Evolutionary conservation across 2,329 filamentous ascomycete genomes (phyloP).

Genomic region (Massarina eburnea): DNA sequence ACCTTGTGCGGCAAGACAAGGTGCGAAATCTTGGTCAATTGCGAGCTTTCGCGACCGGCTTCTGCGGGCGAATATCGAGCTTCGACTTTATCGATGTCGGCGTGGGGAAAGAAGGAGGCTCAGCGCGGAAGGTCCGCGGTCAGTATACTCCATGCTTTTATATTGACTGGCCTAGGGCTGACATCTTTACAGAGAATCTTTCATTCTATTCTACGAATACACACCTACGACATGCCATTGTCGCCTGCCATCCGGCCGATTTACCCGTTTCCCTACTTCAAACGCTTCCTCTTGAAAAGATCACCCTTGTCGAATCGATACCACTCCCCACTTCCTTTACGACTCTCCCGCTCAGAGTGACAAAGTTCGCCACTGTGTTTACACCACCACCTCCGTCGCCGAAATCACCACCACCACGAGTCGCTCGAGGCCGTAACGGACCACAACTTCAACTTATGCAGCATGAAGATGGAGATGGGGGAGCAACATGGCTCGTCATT

Average conservation of each 20-base stretch:
- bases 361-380: constrained; percentile 32
- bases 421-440: constrained; percentile 26
- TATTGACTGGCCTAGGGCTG: background rate
- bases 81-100: constrained; percentile 43
- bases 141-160: constrained; percentile 1
- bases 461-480: constrained; percentile 36
- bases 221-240: constrained; percentile 39
- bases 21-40: constrained; percentile 39
- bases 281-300: constrained; percentile 33
- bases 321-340: constrained; percentile 32
- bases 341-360: constrained; percentile 30
- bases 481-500: constrained; percentile 42
- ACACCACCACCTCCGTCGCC: constrained; percentile 33
- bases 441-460: constrained; percentile 39
- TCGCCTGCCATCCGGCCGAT: constrained; percentile 35
- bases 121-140: constrained; percentile 39
- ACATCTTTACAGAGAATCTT: background rate
- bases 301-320: constrained; percentile 36
- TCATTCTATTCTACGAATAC: constrained; percentile 15
- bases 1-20: constrained; percentile 38
- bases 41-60: constrained; percentile 39
- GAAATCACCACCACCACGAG: constrained; percentile 22
- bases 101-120: constrained; percentile 38
- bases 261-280: constrained; percentile 34
- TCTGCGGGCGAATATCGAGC: constrained; percentile 38